These are phyloP conservation scores for Saturnispora saitoi DNA, from an alignment of 805 yeast genomes.

Conservation along the genomic window DNA sequence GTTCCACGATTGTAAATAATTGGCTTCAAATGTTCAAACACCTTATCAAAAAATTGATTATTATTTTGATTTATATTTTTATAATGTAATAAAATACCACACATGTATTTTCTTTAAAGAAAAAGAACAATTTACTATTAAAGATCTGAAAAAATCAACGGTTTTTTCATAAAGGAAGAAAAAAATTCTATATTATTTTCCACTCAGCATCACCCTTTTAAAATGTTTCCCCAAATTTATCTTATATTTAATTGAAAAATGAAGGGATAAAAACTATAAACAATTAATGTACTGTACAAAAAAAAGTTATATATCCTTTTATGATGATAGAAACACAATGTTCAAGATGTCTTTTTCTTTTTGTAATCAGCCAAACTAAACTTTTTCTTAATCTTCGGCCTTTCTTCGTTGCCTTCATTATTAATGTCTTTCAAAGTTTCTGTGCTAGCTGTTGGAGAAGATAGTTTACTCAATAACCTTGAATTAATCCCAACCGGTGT, in stretches of 20 bases:
- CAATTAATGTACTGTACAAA: neutral
- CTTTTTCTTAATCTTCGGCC: conserved; percentile 41
- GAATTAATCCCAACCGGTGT: conserved; percentile 12
- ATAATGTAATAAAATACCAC: conserved; percentile 43
- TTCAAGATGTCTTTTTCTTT: conserved; percentile 30
- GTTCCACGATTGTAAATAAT: conserved; percentile 57
- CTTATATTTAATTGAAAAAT: neutral
- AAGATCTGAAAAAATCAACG: no score
- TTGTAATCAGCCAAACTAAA: conserved; percentile 70
- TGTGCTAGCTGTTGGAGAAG: neutral
- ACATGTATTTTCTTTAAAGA: conserved; percentile 31
- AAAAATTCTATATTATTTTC: no score
- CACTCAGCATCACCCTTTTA: no score
- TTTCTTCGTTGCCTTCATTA: conserved; percentile 13
- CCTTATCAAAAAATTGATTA: neutral
- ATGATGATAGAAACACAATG: neutral
- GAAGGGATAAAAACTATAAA: neutral
- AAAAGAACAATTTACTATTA: no score
- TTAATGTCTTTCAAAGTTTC: neutral
- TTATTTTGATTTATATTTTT: conserved; percentile 1
- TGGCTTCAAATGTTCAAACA: conserved; percentile 33
- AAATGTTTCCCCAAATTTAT: neutral
- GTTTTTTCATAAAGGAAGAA: no score
- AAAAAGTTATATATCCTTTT: no score
- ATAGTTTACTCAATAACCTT: conserved; percentile 3